Evolutionary conservation across 371 early-diverging fungal species (phyloP), one percentile per base, ranked within the genome.

Genomic region (Lichtheimia corymbifera): DNA sequence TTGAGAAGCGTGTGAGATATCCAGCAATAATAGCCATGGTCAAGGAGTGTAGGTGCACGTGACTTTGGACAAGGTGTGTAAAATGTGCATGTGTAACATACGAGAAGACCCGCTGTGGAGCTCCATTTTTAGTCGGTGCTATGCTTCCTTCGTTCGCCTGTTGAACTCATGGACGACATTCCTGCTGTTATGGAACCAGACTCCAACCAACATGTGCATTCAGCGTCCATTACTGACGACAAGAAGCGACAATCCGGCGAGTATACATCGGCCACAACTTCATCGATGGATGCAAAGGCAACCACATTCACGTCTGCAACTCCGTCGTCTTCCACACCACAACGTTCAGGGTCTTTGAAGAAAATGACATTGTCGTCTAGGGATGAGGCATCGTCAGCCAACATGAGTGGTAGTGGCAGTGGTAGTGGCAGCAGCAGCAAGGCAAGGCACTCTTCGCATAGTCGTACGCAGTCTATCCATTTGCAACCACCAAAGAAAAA

Each of bases 201-300:
- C 28, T 44, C 57, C 17, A 27, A 27, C 12, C 7, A 27, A 44
- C n/a, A 44, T 14, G 22, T 3, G 4, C 50, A 15, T 49, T 27
- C 6, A 45, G 25, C 43, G 4, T 54, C 57, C 15, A 13, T 9
- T 13, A 1, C 18, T 9, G 55, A 58, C 35, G 55, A 64, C 18
- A 64, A 64, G 24, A 64, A 64, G 45, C 53, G 64, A 27, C 58
- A 59, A 25, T 57, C 57, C 41, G 64, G 51, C 15, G 64, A 64
- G 22, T 40, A 58, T 25, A 56, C n/a, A 44, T 17, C 12, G 41
- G 9, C n/a, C 9, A 41, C 17, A 35, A 54, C n/a, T 20, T 14
- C n/a, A 20, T 40, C n/a, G 44, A 54, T n/a, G 55, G 40, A 20
- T 50, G 11, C 35, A 6, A 35, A 9, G 35, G 35, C 44, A 14